Evolutionary conservation across 2,329 filamentous ascomycete species (phyloP), one percentile per base, ranked within the genome.

Genomic region (Colletotrichum caudatum): DNA sequence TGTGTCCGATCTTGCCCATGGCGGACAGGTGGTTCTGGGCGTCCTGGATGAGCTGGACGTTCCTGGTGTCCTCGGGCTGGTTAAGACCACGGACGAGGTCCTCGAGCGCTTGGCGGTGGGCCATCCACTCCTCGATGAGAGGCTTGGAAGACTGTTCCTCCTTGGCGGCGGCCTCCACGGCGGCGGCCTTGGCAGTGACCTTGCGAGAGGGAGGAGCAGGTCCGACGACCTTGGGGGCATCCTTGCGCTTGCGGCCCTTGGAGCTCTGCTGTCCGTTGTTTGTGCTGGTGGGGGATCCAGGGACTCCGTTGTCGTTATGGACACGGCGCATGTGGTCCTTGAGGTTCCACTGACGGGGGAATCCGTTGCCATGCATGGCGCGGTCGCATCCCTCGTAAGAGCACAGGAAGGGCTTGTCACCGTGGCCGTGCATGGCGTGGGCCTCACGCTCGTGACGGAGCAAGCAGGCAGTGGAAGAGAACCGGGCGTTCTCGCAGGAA

Each of bases 321-420:
- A 98, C 95, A 74, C 95, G 92, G 84, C 94, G 94, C 95, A 98
- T 98, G 87, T 98, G 95, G 83, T 98, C 95, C 81, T 93, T 91
- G 65, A 97, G 89, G 83, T 98, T 98, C 94, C 96, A 98, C 77
- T 95, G 92, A 77, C 95, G 92, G 48, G 95, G 95, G 79, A 98
- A 98, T 76, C 95, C 95, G 80, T 95, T 94, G 77, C 94, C 94
- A 33, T 89, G 85, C 44, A 92, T 86, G 69, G 94, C 91, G 74
- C 95, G 92, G 78, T 98, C 94, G 78, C 95, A 98, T 73, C 93
- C 94, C 37, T 92, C 87, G 81, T 95, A 96, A 71, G 91, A 90
- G 88, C 95, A 98, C 63, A 96, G 89, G 80, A 95, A 95, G 18
- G 95, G 95, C 82, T 97, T 95, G 78, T 95, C 93, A 73, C 95